Conservation (phyloP, 768 basidiomycete species). For the Mycena haematopus region DNA sequence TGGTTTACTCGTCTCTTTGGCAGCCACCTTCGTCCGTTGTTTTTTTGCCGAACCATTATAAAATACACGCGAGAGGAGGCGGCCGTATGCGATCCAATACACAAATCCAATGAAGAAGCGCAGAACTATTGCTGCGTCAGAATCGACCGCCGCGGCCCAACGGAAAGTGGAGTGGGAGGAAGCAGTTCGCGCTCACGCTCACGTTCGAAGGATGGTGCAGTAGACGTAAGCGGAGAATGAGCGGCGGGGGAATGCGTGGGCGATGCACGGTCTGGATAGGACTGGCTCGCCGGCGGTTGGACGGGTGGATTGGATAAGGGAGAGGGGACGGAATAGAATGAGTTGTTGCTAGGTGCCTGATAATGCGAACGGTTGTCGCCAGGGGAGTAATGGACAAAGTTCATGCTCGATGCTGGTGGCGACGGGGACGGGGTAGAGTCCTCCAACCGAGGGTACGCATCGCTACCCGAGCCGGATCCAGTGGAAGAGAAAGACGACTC, state of each 20-base stretch:
- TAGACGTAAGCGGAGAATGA: slow-evolving; percentile 46
- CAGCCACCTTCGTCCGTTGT: slow-evolving; percentile 15
- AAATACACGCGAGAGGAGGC: slow-evolving; percentile 19
- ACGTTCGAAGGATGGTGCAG: slow-evolving; percentile 60
- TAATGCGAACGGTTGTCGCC: slow-evolving; percentile 45
- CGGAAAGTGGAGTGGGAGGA: slow-evolving; percentile 52
- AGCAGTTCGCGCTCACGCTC: slow-evolving; percentile 60
- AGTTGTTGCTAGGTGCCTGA: slow-evolving; percentile 37
- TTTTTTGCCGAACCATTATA: slow-evolving; percentile 9
- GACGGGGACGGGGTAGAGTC: slow-evolving; percentile 68
- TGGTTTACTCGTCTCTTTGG: slow-evolving; percentile 13
- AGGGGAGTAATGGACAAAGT: slow-evolving; percentile 64
- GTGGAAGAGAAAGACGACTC: slow-evolving; percentile 58
- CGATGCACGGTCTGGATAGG: slow-evolving; percentile 45
- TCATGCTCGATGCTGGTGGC: slow-evolving; percentile 60
- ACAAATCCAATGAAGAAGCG: neutral
- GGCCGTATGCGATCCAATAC: slow-evolving; percentile 9
- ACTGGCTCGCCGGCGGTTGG: slow-evolving; percentile 34
- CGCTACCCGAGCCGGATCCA: slow-evolving; percentile 64
- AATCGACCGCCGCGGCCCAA: slow-evolving; percentile 50
- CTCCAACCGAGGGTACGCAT: slow-evolving; percentile 57
- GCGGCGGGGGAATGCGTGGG: slow-evolving; percentile 48
- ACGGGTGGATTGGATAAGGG: slow-evolving; percentile 53
- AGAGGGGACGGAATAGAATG: slow-evolving; percentile 59
- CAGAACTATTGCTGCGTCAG: slow-evolving; percentile 41